A percentile compares a stretch with the other conserved stretches of the same genome.
Conservation (phyloP, 2,329 filamentous ascomycete genomes). For the Diplodia sapinea region DNA sequence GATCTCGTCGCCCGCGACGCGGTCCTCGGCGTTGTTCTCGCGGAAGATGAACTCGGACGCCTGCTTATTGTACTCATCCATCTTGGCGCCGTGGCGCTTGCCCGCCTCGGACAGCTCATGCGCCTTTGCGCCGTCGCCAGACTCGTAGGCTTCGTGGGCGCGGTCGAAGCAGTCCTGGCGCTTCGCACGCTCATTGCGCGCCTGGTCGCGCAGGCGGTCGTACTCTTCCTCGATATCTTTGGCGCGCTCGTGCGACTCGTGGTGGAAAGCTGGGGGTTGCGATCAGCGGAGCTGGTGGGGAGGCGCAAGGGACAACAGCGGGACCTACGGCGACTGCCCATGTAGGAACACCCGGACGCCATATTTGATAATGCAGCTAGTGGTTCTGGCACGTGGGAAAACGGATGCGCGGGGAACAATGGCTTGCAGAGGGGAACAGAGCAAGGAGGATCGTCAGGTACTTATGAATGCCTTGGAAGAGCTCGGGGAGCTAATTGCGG, state of each 20-base stretch:
- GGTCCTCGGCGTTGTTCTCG: slow-evolving; percentile 83
- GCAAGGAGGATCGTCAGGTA: slow-evolving; percentile 21
- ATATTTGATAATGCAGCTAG: not conserved
- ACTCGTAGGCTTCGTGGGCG: slow-evolving; percentile 75
- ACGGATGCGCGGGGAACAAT: not conserved
- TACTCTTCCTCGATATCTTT: slow-evolving; percentile 80
- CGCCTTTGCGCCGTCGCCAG: slow-evolving; percentile 81
- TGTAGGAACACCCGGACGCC: slow-evolving; percentile 17
- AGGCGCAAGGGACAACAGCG: not conserved
- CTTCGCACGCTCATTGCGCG: slow-evolving; percentile 79
- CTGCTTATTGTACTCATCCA: slow-evolving; percentile 88
- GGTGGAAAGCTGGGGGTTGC: slow-evolving; percentile 71
- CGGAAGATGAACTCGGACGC: slow-evolving; percentile 94
- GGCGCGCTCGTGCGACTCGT: slow-evolving; percentile 54
- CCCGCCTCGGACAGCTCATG: slow-evolving; percentile 84
- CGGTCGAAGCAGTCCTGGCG: slow-evolving; percentile 75
- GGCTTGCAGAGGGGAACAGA: not conserved
- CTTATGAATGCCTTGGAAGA: slow-evolving; percentile 12
- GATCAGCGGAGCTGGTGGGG: slow-evolving; percentile 3
- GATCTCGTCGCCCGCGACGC: slow-evolving; percentile 80
- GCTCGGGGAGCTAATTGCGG: slow-evolving; percentile 14
- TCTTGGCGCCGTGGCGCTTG: slow-evolving; percentile 80
- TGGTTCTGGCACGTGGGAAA: not conserved
- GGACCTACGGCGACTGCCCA: slow-evolving; percentile 15
- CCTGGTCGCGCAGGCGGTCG: slow-evolving; percentile 84